Percentiles rank a stretch among this genome's conserved stretches.
These are phyloP conservation scores for Alternaria sp. DNA, from an alignment of 2,329 filamentous ascomycete species.

Conservation along the genomic window DNA sequence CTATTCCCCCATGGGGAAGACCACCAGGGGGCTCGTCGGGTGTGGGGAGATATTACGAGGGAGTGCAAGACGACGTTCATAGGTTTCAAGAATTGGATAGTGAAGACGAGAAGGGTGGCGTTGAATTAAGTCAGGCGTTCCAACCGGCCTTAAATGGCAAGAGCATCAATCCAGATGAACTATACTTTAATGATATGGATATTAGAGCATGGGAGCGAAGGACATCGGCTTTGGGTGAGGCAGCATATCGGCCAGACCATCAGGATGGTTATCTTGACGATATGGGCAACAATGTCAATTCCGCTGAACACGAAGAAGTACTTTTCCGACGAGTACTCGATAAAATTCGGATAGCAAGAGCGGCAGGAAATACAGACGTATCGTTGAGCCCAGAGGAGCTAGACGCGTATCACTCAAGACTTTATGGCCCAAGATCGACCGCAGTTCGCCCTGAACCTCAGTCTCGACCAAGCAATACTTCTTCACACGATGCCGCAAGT, in stretches of 20 bases:
- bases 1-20: slow-evolving; percentile 98
- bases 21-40: slow-evolving; percentile 79
- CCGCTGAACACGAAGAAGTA: slow-evolving; percentile 70
- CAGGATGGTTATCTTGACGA: slow-evolving; percentile 59
- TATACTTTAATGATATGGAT: slow-evolving; percentile 61
- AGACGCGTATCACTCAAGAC: slow-evolving; percentile 76
- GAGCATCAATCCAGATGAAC: slow-evolving; percentile 55
- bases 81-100: slow-evolving; percentile 74
- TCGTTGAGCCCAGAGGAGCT: slow-evolving; percentile 82
- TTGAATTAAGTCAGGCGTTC: slow-evolving; percentile 52
- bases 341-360: slow-evolving; percentile 80
- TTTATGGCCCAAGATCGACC: slow-evolving; percentile 59
- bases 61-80: slow-evolving; percentile 54
- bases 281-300: slow-evolving; percentile 51
- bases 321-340: slow-evolving; percentile 80
- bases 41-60: slow-evolving; percentile 61
- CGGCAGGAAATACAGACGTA: slow-evolving; percentile 79
- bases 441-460: slow-evolving; percentile 37
- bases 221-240: slow-evolving; percentile 58
- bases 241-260: slow-evolving; percentile 59
- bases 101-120: slow-evolving; percentile 59
- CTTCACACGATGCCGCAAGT: slow-evolving; percentile 43
- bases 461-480: slow-evolving; percentile 32
- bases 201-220: slow-evolving; percentile 52
- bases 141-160: slow-evolving; percentile 44